Base-by-base conservation (phyloP, 2,329 filamentous ascomycete genomes). In the Capronia americana region DNA sequence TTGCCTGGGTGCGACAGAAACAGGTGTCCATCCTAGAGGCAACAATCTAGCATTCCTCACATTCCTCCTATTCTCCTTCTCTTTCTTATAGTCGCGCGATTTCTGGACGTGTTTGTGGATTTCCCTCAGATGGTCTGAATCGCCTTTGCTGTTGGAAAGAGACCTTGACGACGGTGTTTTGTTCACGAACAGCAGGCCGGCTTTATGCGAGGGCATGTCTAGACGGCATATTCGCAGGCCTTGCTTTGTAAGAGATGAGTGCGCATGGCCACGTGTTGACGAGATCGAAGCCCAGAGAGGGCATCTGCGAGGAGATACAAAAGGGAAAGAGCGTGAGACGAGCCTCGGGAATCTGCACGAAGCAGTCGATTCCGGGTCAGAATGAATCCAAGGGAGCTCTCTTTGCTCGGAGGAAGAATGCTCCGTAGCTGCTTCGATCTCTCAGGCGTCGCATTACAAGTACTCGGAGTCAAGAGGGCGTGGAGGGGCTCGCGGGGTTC, bases 81-180 rank as follows among this genome's bases (percentile, higher is more conserved):
- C 66, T 41, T 63, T 50, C 32, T 55, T 48, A 14, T 65, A 64
- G 50, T 68, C 66, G 44, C 66, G 66, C 6, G 66, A 65, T 59
- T 55, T 58, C 54, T 69, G 66, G 23, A 63, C 66, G 64, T 69
- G 66, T 32, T 69, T 55, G 41, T 69, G 55, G 56, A 69, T 69
- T 46, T 69, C 60, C 23, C 60, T 55, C n/a, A 60, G 50, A 26
- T 44, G n/a, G 6, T 60, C 58, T 11, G 56, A 10, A 32, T 69
- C 66, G 26, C 44, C 56, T 51, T 61, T 65, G 58, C 60, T 68
- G 59, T 69, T 69, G 51, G 67, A 66, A 30, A 69, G 60, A 26
- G 60, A 69, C 57, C 65, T 66, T 34, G 67, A 69, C 24, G 26
- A 38, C 30, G 58, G 17, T 11, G 58, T 63, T 59, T 68, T 68